Base-by-base conservation (phyloP, 1,139 yeast species). In the Pichia sp. region DNA sequence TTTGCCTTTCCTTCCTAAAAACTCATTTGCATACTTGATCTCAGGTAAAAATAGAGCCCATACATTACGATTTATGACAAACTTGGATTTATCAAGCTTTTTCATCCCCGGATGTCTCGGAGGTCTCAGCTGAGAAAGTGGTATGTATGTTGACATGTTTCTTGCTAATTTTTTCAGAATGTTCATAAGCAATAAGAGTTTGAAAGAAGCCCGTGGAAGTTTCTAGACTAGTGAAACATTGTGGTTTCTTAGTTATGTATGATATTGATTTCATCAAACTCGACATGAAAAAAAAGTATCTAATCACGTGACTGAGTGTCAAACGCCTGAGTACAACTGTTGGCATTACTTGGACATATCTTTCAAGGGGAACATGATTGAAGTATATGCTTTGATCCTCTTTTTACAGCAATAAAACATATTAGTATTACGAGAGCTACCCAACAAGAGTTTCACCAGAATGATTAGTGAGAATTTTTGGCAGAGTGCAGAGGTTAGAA, bases 31-130 rank as follows among this genome's bases (percentile, higher is more conserved):
- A 57, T 73, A 71, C 51, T 79, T 76, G 0, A 95, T 90, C 55
- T 90, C 83, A 2, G 85, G 82, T 64, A 92, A 83, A 52, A 76
- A 71, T 1, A 92, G 90, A 16, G 83, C 86, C 60, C 87, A 79
- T 27, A 90, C 72, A 0, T 83, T 79, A 6, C 87, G 72, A 12
- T 75, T 73, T 34, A 75, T 76, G 9, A 73, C 67, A 72, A 91
- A 92, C 62, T 82, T 80, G 0, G 78, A 69, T 48, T 86, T 78
- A 68, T 91, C 93, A 49, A 92, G 75, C 27, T 67, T 75, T 47
- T 66, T 78, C 92, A 89, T 85, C 6, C 79, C 74, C 51, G 89
- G 72, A 66, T 85, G 77, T 12, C 81, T 73, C 0, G 97, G 97
- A 3, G 96, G 95, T n/a, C 46, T 46, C 4, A 65, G 45, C 27